Evolutionary conservation across 805 yeast species (phyloP).

Genomic region (Yarrowia sp.): DNA sequence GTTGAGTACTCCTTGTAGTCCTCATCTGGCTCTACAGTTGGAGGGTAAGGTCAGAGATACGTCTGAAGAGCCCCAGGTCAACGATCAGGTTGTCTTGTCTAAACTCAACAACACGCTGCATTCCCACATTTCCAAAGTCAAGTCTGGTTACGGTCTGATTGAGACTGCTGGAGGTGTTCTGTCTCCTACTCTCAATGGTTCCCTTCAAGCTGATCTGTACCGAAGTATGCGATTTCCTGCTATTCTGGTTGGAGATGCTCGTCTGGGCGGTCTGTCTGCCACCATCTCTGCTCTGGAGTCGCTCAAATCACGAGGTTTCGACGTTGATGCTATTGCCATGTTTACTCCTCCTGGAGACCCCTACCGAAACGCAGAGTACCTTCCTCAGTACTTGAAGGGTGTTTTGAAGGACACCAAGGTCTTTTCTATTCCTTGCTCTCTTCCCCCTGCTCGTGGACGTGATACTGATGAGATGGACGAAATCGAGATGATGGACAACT

Average conservation of each 20-base stretch:
- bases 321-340: constrained; percentile 29
- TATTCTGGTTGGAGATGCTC: constrained; percentile 31
- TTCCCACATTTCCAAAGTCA: constrained; percentile 12
- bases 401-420: constrained; percentile 24
- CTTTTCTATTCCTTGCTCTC: constrained; percentile 4
- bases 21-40: constrained; percentile 31
- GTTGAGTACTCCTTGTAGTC: constrained; percentile 31
- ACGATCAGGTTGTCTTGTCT: constrained; percentile 4
- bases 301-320: constrained; percentile 32
- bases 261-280: constrained; percentile 33
- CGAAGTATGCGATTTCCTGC: constrained; percentile 32
- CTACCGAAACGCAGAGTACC: constrained; percentile 29
- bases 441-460: constrained; percentile 28
- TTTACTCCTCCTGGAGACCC: constrained; percentile 28
- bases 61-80: not conserved
- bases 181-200: constrained; percentile 31
- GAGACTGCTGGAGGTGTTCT: constrained; percentile 35
- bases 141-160: constrained; percentile 29
- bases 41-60: constrained; percentile 13
- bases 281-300: constrained; percentile 33
- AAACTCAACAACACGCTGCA: constrained; percentile 7
- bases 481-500: constrained; percentile 27
- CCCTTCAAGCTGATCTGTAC: constrained; percentile 32
- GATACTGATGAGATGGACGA: constrained; percentile 23
- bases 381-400: constrained; percentile 29